These are phyloP conservation scores for Scheffersomyces parashehatae DNA, from an alignment of 1,139 yeast species.

Conservation along the genomic window DNA sequence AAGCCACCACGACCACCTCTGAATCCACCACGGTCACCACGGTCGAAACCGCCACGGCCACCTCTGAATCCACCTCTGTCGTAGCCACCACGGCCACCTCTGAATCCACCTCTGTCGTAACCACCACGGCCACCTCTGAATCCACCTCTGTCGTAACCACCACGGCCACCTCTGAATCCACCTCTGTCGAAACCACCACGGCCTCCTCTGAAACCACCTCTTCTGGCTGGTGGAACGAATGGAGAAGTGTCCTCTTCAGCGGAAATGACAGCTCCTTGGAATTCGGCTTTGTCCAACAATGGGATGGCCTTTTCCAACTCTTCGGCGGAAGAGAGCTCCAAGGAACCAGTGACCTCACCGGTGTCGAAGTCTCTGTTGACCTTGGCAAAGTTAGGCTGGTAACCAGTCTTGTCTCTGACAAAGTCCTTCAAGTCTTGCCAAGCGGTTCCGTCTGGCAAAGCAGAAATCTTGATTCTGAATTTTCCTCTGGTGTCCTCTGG, in stretches of 20 bases:
- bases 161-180: conserved; percentile 14
- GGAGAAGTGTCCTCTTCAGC: conserved; percentile 85
- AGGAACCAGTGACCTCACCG: conserved; percentile 71
- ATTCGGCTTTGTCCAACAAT: conserved; percentile 68
- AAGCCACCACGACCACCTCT: conserved; percentile 24
- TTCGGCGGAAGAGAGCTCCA: conserved; percentile 76
- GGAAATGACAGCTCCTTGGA: conserved; percentile 62
- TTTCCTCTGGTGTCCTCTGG: conserved; percentile 64
- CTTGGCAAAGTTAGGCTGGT: conserved; percentile 70
- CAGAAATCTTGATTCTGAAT: conserved; percentile 66
- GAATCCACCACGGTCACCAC: conserved; percentile 35
- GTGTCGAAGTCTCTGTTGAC: conserved; percentile 59
- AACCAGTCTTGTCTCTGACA: conserved; percentile 66
- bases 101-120: conserved; percentile 16
- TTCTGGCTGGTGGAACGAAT: conserved; percentile 63
- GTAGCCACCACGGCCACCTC: conserved; percentile 32
- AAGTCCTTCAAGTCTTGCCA: conserved; percentile 88
- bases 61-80: conserved; percentile 35
- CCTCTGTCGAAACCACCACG: conserved; percentile 31
- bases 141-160: conserved; percentile 17
- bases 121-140: conserved; percentile 19
- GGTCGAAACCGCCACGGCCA: conserved; percentile 29
- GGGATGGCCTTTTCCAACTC: conserved; percentile 71
- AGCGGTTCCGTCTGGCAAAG: conserved; percentile 72
- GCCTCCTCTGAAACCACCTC: conserved; percentile 53